Evolutionary conservation across 2,329 filamentous ascomycete species (phyloP), one percentile per base, ranked within the genome.

Genomic region (Exutisphaerella laricina): DNA sequence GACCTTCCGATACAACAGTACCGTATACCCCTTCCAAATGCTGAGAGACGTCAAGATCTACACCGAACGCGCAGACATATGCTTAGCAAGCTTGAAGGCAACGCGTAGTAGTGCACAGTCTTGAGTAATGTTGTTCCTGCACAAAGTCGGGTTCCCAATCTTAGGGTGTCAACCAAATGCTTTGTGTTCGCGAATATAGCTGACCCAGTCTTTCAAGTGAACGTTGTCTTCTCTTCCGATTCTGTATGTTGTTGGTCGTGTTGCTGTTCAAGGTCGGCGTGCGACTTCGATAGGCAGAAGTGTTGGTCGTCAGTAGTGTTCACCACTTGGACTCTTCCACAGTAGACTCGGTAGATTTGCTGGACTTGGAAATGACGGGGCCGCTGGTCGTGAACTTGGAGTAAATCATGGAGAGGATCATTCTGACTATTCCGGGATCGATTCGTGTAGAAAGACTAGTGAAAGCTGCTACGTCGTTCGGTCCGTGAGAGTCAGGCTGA

Each of bases 21-120:
- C 50, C 46, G 53, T 41, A 32, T 43, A 51, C 58, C 58, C 57
- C 57, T 59, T 58, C 49, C 49, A 51, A n/a, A 56, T 56, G 54
- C 50, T 53, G 54, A 56, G 53, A 54, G 55, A 55, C 54, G 55
- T 50, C 25, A 25, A 22, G 42, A 35, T 32, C 46, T 46, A 52
- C 38, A 35, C 16, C 22, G 38, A 18, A 21, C 41, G 37, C 40
- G 35, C 38, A 40, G 36, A 48, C 57, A 58, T 56, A 35, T 52
- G 54, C 36, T 43, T 32, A 29, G n/a, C 32, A 33, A 33, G 20
- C 39, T 22, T n/a, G n/a, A 39, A 40, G 32, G 38, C 34, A 32
- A 47, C 26, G 37, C 23, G 43, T 35, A 30, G n/a, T 12, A 12
- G 21, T 23, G 23, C 30, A n/a, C 20, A 18, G 14, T 22, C 23